These are phyloP conservation scores for Neophaeococcomyces mojaviensis DNA, from an alignment of 2,329 filamentous ascomycete species.

Conservation along the genomic window DNA sequence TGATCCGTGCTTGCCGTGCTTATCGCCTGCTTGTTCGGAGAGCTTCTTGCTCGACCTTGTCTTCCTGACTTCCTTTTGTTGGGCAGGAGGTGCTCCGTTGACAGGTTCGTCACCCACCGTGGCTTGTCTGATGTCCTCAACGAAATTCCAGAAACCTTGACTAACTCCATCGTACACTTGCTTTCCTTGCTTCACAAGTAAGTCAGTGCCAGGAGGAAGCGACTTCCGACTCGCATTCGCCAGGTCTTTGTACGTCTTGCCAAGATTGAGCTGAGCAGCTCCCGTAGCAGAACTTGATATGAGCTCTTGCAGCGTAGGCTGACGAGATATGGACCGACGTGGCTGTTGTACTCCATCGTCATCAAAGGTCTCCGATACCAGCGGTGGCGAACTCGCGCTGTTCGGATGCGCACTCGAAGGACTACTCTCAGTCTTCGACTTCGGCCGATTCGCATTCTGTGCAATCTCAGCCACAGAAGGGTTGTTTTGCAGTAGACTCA, in stretches of 20 bases:
- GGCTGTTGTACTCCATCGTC: background rate
- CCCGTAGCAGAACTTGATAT: slow-evolving; percentile 8
- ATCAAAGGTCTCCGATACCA: background rate
- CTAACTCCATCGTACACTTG: slow-evolving; percentile 85
- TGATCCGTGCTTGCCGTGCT: slow-evolving; percentile 10
- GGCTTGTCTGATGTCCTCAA: slow-evolving; percentile 90
- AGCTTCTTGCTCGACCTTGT: slow-evolving; percentile 1
- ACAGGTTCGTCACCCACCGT: slow-evolving; percentile 91
- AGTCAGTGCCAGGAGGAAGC: slow-evolving; percentile 41
- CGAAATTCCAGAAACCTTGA: slow-evolving; percentile 84
- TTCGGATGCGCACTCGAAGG: background rate
- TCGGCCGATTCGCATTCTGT: background rate
- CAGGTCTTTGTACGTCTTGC: slow-evolving; percentile 29
- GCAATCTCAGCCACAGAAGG: background rate
- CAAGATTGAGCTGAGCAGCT: slow-evolving; percentile 17
- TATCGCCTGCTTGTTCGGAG: slow-evolving; percentile 29
- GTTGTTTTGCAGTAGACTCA: slow-evolving; percentile 72
- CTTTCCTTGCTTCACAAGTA: slow-evolving; percentile 53
- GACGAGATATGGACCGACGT: slow-evolving; percentile 1
- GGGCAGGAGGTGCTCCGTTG: slow-evolving; percentile 32
- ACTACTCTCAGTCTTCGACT: background rate
- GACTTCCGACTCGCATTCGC: slow-evolving; percentile 34
- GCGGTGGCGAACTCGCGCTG: background rate
- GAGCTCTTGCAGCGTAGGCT: background rate
- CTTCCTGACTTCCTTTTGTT: background rate